Percentiles rank a stretch among this genome's conserved stretches.
These are phyloP conservation scores for Pseudopediastrum boryanum DNA, from an alignment of 139 green algal genomes.

Conservation along the genomic window DNA sequence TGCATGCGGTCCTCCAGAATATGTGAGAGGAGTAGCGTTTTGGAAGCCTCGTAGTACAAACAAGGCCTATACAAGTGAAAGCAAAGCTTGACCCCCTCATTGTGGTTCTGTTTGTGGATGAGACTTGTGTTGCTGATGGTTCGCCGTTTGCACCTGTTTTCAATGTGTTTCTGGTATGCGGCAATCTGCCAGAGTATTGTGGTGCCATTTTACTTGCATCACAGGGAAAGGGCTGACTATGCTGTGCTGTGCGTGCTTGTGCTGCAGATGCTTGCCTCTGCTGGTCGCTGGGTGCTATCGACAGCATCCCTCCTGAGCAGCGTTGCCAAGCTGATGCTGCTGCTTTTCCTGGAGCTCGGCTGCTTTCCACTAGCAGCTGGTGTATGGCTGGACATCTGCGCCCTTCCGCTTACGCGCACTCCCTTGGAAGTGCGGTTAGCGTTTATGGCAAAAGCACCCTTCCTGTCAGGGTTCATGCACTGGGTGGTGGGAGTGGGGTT, in stretches of 20 bases:
- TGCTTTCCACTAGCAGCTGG: slow-evolving; percentile 27
- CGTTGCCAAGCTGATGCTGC: slow-evolving; percentile 29
- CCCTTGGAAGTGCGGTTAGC: slow-evolving; percentile 6
- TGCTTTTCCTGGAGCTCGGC: slow-evolving; percentile 34
- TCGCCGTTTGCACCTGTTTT: no score
- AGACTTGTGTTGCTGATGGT: no score
- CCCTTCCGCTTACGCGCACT: slow-evolving; percentile 25
- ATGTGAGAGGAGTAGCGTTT: no score
- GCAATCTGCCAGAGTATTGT: no score
- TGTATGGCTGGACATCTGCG: slow-evolving; percentile 38
- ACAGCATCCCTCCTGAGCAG: neutral
- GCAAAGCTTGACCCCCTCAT: no score
- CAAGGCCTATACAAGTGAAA: no score
- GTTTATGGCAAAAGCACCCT: neutral
- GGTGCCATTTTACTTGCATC: no score
- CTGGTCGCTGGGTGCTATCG: slow-evolving; percentile 13
- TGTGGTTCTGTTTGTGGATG: no score
- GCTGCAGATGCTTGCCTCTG: slow-evolving; percentile 15
- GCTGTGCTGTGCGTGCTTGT: neutral
- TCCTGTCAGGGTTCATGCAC: slow-evolving; percentile 32
- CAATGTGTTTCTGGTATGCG: no score
- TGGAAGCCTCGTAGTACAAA: no score
- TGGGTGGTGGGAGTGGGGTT: slow-evolving; percentile 38
- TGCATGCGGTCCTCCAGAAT: no score
- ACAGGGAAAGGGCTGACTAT: no score